Base-by-base conservation (phyloP, 768 basidiomycete species). In the Lactarius hengduanensis region DNA sequence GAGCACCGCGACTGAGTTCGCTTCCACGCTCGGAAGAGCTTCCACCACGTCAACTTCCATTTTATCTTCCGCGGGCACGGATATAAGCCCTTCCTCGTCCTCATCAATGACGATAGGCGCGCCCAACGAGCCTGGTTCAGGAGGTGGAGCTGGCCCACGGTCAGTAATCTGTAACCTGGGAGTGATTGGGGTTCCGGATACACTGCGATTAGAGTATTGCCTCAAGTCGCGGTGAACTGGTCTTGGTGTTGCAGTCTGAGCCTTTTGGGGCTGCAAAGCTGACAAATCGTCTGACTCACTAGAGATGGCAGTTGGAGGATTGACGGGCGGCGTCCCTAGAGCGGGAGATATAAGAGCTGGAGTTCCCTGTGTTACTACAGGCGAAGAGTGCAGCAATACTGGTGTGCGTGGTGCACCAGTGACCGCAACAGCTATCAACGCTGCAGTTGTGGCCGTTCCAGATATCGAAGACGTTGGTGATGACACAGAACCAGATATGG, bases 41-140 rank as follows among this genome's bases (percentile, higher is more conserved):
- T n/a, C 32, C 15, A 34, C 16, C 22, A 16, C 11, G 34, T 54
- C 45, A 1, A 59, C 32, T 10, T 40, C 40, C 20, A 28, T 47
- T n/a, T 38, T 40, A 3, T 59, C 50, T 8, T 45, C 32, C 6
- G 43, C 36, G 20, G 66, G 26, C 1, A n/a, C 36, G 8, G 34
- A 18, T 18, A 40, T 45, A 9, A 34, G 36, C 40, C 8, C 50
- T 22, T 34, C 57, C 0, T 67, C 66, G 1, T 63, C 66, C n/a
- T 67, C 66, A 38, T 67, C 66, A 47, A 67, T 60, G 20, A 67
- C 58, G 43, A 67, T 67, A 41, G 66, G 66, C 6, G 66, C 62
- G 41, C 16, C 7, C 30, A 47, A 55, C n/a, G 66, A 67, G 16
- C 66, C 66, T 30, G 56, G 62, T 15, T 55, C 58, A 38, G 66